phyloP scores from a whole-genome alignment of 2,329 filamentous ascomycete species.

The Neobulgaria alba region DNA sequence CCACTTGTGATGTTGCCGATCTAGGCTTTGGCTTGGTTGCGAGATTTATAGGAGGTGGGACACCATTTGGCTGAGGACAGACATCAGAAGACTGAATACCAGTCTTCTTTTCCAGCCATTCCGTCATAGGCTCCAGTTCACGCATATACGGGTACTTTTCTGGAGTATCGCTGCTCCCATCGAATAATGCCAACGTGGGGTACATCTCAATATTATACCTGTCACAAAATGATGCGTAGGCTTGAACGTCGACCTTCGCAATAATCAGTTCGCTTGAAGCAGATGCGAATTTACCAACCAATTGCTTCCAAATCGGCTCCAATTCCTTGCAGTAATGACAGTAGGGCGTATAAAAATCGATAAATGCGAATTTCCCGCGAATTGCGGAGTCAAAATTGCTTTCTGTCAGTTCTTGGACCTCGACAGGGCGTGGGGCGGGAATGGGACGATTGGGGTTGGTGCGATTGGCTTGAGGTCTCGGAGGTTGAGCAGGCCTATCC shows the following conservation, averaged over 20 bases:
- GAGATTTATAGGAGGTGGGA: constrained; percentile 25
- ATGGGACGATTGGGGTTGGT: constrained; percentile 8
- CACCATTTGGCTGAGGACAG: constrained; percentile 9
- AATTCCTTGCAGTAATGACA: constrained; percentile 94
- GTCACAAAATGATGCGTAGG: constrained; percentile 64
- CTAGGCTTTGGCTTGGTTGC: constrained; percentile 23
- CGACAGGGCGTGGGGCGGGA: constrained; percentile 7
- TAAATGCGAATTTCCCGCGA: constrained; percentile 84
- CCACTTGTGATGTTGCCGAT: constrained; percentile 14
- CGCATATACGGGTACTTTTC: constrained; percentile 16
- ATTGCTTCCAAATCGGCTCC: constrained; percentile 77
- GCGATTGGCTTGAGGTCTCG: constrained; percentile 11
- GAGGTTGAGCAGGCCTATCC: constrained; percentile 17
- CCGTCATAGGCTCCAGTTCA: constrained; percentile 15
- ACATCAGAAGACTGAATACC: constrained; percentile 18
- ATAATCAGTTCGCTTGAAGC: constrained; percentile 70
- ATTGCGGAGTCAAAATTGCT: constrained; percentile 82
- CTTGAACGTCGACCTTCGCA: constrained; percentile 89
- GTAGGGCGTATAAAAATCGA: constrained; percentile 98
- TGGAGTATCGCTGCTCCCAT: constrained; percentile 16
- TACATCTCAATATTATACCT: constrained; percentile 72
- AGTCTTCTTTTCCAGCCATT: constrained; percentile 22
- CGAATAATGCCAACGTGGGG: constrained; percentile 94
- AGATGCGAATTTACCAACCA: constrained; percentile 66
- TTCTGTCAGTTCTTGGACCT: constrained; percentile 75